Conservation (phyloP, 306 rosid genomes). For the Cucurbita ficifolia region DNA sequence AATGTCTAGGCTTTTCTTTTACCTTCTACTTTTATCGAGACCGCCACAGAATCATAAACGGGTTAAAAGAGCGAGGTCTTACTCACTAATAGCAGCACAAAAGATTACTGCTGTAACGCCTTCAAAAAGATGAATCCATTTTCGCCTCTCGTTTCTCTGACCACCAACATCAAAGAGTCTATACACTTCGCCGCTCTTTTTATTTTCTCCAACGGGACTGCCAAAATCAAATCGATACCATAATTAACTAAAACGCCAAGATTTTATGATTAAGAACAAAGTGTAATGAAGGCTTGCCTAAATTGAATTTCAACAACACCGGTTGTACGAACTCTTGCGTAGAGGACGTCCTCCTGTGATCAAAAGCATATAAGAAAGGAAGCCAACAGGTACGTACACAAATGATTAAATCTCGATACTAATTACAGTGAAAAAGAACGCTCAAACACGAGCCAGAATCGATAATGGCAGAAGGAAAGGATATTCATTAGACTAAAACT, state of each 20-base stretch:
- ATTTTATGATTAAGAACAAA: background rate
- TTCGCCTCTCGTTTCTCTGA: conserved; percentile 97
- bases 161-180: conserved; percentile 98
- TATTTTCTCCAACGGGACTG: conserved; percentile 98
- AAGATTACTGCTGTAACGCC: conserved; percentile 97
- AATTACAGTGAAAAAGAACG: background rate
- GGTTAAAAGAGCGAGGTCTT: conserved; percentile 22
- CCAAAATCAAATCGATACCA: conserved; percentile 22
- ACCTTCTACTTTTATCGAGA: background rate
- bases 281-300: conserved; percentile 32
- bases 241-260: background rate
- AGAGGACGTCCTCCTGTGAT: conserved; percentile 84
- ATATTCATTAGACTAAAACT: background rate
- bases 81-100: conserved; percentile 99
- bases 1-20: background rate
- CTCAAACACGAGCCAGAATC: background rate
- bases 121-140: conserved; percentile 99
- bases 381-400: background rate
- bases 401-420: background rate
- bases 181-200: conserved; percentile 94
- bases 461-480: background rate
- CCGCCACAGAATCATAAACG: background rate
- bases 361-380: conserved; percentile 5
- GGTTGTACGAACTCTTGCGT: conserved; percentile 93
- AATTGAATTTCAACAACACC: conserved; percentile 99